A percentile compares a stretch with the other conserved stretches of the same genome.
These are phyloP conservation scores for Neurospora sp. DNA, from an alignment of 495 filamentous ascomycete species.

Conservation along the genomic window DNA sequence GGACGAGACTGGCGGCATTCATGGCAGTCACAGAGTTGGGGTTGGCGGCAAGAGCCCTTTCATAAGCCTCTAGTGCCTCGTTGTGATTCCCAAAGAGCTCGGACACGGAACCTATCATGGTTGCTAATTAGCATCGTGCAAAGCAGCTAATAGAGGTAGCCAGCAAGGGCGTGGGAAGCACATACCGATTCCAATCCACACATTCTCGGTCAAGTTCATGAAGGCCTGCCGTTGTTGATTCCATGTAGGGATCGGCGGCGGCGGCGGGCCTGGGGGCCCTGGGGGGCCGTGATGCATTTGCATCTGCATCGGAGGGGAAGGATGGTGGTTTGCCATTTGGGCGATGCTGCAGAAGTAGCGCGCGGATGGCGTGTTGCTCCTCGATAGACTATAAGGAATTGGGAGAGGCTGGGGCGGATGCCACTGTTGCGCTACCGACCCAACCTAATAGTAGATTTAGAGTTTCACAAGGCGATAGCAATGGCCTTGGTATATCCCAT, in stretches of 20 bases:
- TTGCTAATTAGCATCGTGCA: slow-evolving; percentile 14
- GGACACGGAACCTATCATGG: slow-evolving; percentile 61
- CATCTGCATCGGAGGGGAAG: slow-evolving; percentile 46
- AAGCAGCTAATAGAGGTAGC: not conserved
- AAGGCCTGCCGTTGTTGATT: slow-evolving; percentile 35
- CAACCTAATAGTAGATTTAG: not conserved
- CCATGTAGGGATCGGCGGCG: slow-evolving; percentile 21
- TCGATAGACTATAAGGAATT: not conserved
- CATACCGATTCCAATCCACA: slow-evolving; percentile 94
- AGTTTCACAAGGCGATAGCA: not conserved
- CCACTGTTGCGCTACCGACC: not conserved
- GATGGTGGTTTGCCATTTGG: slow-evolving; percentile 46
- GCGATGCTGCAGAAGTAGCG: not conserved
- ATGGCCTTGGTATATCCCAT: not conserved
- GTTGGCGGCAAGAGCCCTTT: slow-evolving; percentile 79
- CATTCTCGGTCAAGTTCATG: slow-evolving; percentile 58
- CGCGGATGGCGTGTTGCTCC: not conserved
- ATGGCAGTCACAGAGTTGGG: slow-evolving; percentile 85
- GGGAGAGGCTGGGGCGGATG: not conserved
- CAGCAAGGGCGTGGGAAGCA: slow-evolving; percentile 1
- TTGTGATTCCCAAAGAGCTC: slow-evolving; percentile 85
- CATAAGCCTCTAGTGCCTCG: slow-evolving; percentile 77
- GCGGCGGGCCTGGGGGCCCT: slow-evolving; percentile 35
- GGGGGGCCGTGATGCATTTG: slow-evolving; percentile 47
- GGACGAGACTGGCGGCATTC: slow-evolving; percentile 85